These are phyloP conservation scores for Pyrenochaeta sp. DNA, from an alignment of 2,329 filamentous ascomycete genomes.

Conservation along the genomic window DNA sequence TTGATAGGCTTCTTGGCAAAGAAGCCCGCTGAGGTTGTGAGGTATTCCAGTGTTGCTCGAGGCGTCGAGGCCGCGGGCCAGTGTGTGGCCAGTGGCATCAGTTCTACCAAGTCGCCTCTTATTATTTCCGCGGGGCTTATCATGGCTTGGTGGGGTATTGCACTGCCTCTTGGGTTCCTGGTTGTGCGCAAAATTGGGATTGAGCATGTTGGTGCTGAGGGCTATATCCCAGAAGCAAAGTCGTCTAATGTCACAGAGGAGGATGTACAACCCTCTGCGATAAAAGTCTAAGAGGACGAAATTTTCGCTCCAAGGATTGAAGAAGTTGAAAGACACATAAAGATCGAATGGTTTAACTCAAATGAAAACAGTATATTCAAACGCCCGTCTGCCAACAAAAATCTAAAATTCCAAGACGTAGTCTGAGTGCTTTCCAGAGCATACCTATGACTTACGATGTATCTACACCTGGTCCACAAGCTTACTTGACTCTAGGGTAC, in stretches of 20 bases:
- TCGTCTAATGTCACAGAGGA: neutral
- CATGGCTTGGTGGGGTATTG: constrained; percentile 34
- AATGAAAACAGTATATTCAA: no score
- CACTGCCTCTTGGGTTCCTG: constrained; percentile 27
- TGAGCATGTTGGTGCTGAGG: constrained; percentile 15
- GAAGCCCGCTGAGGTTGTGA: constrained; percentile 29
- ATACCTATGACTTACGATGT: no score
- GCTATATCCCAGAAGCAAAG: constrained; percentile 7
- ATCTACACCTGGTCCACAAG: no score
- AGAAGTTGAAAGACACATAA: no score
- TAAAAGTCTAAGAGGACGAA: no score
- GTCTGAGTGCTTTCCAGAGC: no score
- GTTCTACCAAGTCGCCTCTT: constrained; percentile 33
- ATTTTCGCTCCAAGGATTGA: no score
- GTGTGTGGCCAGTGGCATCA: constrained; percentile 40
- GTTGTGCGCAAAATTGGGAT: constrained; percentile 31
- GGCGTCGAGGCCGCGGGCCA: constrained; percentile 38
- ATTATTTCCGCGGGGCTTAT: constrained; percentile 28
- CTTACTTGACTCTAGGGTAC: neutral
- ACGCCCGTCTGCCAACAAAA: no score
- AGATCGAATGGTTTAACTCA: no score
- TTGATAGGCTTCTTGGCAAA: constrained; percentile 39
- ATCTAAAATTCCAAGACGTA: no score
- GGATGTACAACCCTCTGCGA: neutral
- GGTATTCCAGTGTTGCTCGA: constrained; percentile 32